Percentiles rank a stretch among this genome's conserved stretches.
These are phyloP conservation scores for Nymphaea thermarum DNA, from an alignment of 164 flowering plant species.

Conservation along the genomic window DNA sequence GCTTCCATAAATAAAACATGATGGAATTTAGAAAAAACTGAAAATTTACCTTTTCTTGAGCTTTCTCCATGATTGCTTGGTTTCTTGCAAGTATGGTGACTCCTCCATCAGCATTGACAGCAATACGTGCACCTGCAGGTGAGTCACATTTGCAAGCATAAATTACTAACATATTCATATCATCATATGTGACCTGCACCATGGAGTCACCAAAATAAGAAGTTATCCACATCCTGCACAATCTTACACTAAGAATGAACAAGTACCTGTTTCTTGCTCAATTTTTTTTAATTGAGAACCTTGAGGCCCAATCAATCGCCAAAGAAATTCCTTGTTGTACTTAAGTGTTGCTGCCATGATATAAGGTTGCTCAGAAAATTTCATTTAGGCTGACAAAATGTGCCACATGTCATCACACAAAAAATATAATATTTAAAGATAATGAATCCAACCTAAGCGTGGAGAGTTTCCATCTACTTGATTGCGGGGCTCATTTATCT, in stretches of 20 bases:
- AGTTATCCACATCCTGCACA: too few relatives aligned
- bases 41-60: constrained; percentile 59
- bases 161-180: too few relatives aligned
- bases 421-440: neutral
- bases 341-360: constrained; percentile 53
- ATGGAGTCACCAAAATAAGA: neutral
- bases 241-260: constrained; percentile 2
- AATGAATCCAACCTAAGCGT: constrained; percentile 38
- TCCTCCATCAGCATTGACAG: constrained; percentile 58
- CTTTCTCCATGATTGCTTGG: constrained; percentile 65
- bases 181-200: neutral
- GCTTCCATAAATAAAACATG: neutral
- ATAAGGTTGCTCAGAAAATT: neutral
- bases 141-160: neutral
- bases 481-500: constrained; percentile 65
- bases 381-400: neutral
- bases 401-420: neutral
- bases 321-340: constrained; percentile 67
- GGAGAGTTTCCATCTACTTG: constrained; percentile 60
- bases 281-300: constrained; percentile 69
- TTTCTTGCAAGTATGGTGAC: constrained; percentile 80
- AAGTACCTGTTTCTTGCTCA: constrained; percentile 82
- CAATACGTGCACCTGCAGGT: constrained; percentile 60
- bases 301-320: constrained; percentile 79
- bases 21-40: neutral